Conservation (phyloP, 1,139 yeast genomes). For the Wickerhamomyces sp. region DNA sequence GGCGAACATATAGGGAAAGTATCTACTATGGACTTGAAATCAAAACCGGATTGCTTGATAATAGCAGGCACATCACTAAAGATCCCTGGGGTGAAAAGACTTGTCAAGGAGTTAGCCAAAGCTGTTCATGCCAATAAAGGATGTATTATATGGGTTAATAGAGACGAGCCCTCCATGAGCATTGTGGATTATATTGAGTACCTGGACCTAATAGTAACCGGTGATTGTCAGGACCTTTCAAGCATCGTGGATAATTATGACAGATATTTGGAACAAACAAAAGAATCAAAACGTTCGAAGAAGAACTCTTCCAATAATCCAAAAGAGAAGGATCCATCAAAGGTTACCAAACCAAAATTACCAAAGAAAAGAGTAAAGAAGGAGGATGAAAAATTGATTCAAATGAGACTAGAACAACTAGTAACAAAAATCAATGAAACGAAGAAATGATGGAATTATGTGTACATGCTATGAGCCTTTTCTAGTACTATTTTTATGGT, state of each 20-base stretch:
- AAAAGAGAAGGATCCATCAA: background rate
- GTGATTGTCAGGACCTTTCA: slow-evolving; percentile 55
- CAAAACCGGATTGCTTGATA: slow-evolving; percentile 69
- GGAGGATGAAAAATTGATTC: slow-evolving; percentile 12
- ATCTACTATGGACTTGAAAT: slow-evolving; percentile 58
- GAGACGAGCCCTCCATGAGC: slow-evolving; percentile 47
- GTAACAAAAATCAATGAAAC: slow-evolving; percentile 15
- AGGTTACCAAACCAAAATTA: background rate
- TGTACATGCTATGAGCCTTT: too few relatives aligned
- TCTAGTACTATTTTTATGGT: too few relatives aligned
- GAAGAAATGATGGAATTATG: background rate
- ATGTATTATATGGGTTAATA: slow-evolving; percentile 52
- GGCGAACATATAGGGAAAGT: slow-evolving; percentile 78
- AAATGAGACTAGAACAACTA: slow-evolving; percentile 22
- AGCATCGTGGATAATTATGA: slow-evolving; percentile 30
- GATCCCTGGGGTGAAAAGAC: slow-evolving; percentile 79
- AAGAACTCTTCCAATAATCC: background rate
- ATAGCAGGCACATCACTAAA: slow-evolving; percentile 85
- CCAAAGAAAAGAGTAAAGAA: slow-evolving; percentile 2
- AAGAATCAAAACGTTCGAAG: background rate
- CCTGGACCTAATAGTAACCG: slow-evolving; percentile 51
- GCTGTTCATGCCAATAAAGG: slow-evolving; percentile 59
- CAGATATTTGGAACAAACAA: slow-evolving; percentile 6
- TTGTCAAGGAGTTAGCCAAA: slow-evolving; percentile 66
- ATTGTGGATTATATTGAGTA: slow-evolving; percentile 46